Evolutionary conservation across 1,284 basidiomycete genomes (phyloP).

Genomic region (Coniferiporia weirii): DNA sequence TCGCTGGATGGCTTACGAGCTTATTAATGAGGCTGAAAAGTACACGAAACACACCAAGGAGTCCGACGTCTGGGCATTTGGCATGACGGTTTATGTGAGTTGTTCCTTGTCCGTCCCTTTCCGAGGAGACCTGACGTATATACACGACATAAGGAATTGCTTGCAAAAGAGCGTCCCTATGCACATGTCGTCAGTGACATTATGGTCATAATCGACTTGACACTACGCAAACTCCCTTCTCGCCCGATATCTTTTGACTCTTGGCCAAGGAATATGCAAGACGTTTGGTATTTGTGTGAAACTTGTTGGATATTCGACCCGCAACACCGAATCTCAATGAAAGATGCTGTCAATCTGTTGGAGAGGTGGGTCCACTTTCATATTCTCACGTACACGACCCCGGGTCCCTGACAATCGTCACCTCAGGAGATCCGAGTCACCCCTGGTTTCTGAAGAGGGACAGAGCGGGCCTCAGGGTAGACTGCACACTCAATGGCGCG

Average conservation of each 20-base stretch:
- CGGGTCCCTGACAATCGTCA: too few relatives aligned
- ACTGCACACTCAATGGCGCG: too few relatives aligned
- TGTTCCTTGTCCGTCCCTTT: neutral
- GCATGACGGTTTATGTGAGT: neutral
- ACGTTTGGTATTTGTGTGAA: neutral
- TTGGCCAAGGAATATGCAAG: neutral
- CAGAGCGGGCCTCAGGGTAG: too few relatives aligned
- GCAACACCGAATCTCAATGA: neutral
- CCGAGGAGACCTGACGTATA: neutral
- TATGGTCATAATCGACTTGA: neutral
- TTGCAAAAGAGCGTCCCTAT: slow-evolving; percentile 2
- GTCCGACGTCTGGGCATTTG: neutral
- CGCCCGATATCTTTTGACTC: neutral
- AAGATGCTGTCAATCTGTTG: neutral
- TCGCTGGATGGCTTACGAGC: slow-evolving; percentile 6
- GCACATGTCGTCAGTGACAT: neutral
- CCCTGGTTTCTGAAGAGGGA: too few relatives aligned
- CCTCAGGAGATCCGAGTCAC: too few relatives aligned
- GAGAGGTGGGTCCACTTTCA: too few relatives aligned
- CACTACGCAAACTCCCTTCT: neutral
- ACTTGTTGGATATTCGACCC: neutral
- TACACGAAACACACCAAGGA: neutral
- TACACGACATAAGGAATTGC: neutral
- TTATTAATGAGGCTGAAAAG: neutral
- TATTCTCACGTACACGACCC: too few relatives aligned